Conservation (phyloP, 495 filamentous ascomycete genomes). For the Trichoderma reesei region DNA sequence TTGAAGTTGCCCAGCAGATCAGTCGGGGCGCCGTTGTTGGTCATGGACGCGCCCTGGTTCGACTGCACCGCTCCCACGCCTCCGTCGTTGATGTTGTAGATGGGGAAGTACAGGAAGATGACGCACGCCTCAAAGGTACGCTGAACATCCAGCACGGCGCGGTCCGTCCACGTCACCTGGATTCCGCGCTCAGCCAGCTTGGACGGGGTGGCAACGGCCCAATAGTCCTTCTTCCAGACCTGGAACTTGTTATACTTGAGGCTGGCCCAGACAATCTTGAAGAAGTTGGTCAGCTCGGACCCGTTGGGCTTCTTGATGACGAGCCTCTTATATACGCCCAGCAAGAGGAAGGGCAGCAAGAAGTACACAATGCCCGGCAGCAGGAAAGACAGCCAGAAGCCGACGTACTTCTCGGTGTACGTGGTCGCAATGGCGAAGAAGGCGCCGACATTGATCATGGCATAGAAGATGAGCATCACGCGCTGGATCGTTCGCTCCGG, state of each 20-base stretch:
- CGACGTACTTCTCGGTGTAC: slow-evolving; percentile 65
- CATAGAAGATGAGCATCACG: slow-evolving; percentile 54
- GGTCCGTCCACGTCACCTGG: slow-evolving; percentile 34
- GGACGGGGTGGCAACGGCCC: slow-evolving; percentile 35
- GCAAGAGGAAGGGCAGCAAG: slow-evolving; percentile 51
- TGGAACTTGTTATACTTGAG: slow-evolving; percentile 44
- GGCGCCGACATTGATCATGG: slow-evolving; percentile 62
- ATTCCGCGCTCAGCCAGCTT: slow-evolving; percentile 29
- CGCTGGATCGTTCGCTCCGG: slow-evolving; percentile 50
- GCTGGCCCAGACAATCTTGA: slow-evolving; percentile 42
- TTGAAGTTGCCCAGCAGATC: slow-evolving; percentile 72
- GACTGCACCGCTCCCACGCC: slow-evolving; percentile 24
- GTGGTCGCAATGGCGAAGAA: slow-evolving; percentile 47
- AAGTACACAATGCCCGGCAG: slow-evolving; percentile 51
- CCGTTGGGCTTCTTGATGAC: slow-evolving; percentile 47
- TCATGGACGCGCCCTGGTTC: slow-evolving; percentile 64
- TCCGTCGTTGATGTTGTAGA: slow-evolving; percentile 52
- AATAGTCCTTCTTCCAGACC: slow-evolving; percentile 44
- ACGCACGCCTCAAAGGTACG: slow-evolving; percentile 23
- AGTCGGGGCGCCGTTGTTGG: slow-evolving; percentile 61
- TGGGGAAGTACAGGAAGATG: slow-evolving; percentile 34
- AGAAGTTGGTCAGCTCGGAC: slow-evolving; percentile 49
- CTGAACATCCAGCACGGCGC: slow-evolving; percentile 37
- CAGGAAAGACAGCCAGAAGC: slow-evolving; percentile 60
- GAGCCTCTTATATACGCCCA: slow-evolving; percentile 50